Percentiles rank a stretch among this genome's conserved stretches.
phyloP scores from a whole-genome alignment of 2,329 filamentous ascomycete species.

The Exophiala phaeomuriformis region DNA sequence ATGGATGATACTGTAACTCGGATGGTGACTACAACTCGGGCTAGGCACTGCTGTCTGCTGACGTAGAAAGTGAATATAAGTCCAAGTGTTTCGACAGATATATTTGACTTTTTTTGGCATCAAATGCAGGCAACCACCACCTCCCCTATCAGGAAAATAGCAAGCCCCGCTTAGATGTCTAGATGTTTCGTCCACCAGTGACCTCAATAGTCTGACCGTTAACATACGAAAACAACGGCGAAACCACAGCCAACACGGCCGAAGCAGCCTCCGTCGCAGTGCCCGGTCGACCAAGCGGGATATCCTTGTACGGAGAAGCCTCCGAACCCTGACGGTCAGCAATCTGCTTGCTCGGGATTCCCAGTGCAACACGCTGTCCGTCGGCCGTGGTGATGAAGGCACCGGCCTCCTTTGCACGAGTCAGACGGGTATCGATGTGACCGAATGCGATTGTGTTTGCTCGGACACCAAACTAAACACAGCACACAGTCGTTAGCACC shows the following conservation, averaged over 20 bases:
- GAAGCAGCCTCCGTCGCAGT: conserved; percentile 73
- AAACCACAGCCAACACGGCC: conserved; percentile 68
- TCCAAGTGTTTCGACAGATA: too few species aligned
- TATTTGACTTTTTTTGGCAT: too few species aligned
- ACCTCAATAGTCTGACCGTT: conserved; percentile 81
- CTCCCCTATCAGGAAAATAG: too few species aligned
- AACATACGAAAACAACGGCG: conserved; percentile 77
- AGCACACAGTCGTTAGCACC: too few species aligned
- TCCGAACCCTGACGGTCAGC: conserved; percentile 30
- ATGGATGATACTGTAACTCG: too few species aligned
- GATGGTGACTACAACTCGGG: too few species aligned
- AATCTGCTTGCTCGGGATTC: conserved; percentile 60
- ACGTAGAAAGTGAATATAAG: too few species aligned
- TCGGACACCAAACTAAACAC: conserved; percentile 64
- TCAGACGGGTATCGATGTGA: conserved; percentile 70
- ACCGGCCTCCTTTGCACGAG: conserved; percentile 75
- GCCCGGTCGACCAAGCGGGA: conserved; percentile 69
- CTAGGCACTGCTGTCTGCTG: too few species aligned
- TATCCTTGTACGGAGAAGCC: conserved; percentile 53
- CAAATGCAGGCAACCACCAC: too few species aligned
- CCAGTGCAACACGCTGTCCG: conserved; percentile 66
- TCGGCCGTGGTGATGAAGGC: conserved; percentile 69
- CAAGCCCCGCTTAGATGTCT: conserved; percentile 19
- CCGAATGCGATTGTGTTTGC: conserved; percentile 82
- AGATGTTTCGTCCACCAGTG: conserved; percentile 65